Evolutionary conservation across 1,284 basidiomycete species (phyloP), one percentile per base, ranked within the genome.

Genomic region (Papiliotrema fonsecae): DNA sequence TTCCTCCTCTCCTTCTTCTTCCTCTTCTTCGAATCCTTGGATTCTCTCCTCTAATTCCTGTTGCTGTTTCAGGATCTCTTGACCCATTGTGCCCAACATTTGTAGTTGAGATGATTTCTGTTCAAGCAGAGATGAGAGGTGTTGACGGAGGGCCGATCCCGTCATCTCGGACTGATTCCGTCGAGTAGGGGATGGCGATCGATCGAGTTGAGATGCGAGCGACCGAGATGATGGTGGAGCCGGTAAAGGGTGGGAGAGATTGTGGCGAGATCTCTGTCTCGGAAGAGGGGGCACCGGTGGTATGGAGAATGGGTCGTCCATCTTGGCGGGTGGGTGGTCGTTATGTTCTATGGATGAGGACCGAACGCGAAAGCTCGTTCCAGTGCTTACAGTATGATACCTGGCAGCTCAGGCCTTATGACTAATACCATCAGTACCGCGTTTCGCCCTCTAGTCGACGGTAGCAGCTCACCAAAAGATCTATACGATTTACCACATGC

Each of bases 1-100:
- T 40, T 72, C 71, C 13, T 67, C 63, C 16, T 78, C 72, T 6
- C 67, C 70, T 56, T 85, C 83, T 49, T 83, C 78, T 51, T 82
- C 82, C 47, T 82, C 81, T 53, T 81, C 80, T 38, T 81, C 80
- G 27, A 96, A 78, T 58, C 85, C 85, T 42, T 81, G 78, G 54
- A 96, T 88, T 40, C 88, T 81, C 60, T 86, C 83, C 73, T 93
- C 88, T 54, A 96, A 81, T 69, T 94, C 88, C 74, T 87, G 84
- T 72, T 89, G 89, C 77, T 96, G 92, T 24, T 83, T 81, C 54
- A 94, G 82, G 59, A 97, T 82, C 70, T 87, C 85, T 74, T 93
- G 88, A 44, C 92, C 91, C 68, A 96, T 83, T 49, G 84, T 85
- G 36, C 87, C 90, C 6, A 89, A 88, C 57, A 89, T 86, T 57